These are phyloP conservation scores for Epichloe glyceriae DNA, from an alignment of 2,329 filamentous ascomycete genomes.

Conservation along the genomic window DNA sequence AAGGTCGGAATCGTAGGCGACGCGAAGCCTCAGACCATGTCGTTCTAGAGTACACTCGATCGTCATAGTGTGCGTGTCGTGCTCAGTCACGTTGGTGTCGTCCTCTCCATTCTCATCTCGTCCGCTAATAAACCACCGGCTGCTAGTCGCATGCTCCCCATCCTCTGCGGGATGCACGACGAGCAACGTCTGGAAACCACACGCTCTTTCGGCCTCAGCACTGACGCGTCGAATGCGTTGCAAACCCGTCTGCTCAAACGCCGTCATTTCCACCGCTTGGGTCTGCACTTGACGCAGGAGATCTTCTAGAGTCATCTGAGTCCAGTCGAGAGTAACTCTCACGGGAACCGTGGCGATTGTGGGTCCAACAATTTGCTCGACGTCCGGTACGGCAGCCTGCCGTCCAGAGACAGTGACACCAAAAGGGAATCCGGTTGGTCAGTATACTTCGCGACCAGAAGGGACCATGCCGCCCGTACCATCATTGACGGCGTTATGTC, in stretches of 20 bases:
- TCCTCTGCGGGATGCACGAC: conserved; percentile 9
- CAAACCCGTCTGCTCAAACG: conserved; percentile 9
- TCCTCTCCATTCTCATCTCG: conserved; percentile 1
- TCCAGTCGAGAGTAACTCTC: conserved; percentile 16
- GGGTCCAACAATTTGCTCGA: conserved; percentile 15
- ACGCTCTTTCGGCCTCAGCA: conserved; percentile 2
- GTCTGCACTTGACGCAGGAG: conserved; percentile 24
- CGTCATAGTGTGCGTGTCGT: conserved; percentile 1
- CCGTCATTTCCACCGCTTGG: conserved; percentile 7
- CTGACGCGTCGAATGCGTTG: conserved; percentile 7
- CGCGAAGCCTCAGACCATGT: not conserved
- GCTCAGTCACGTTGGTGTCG: conserved; percentile 4
- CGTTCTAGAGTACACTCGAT: conserved; percentile 1
- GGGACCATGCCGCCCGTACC: conserved; percentile 12
- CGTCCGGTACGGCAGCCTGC: conserved; percentile 10
- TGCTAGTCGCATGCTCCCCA: not conserved
- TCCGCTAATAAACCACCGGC: not conserved
- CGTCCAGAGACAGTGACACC: conserved; percentile 14
- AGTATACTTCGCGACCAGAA: conserved; percentile 24
- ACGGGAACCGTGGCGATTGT: conserved; percentile 17
- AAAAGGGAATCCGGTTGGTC: conserved; percentile 17
- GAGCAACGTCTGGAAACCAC: conserved; percentile 8
- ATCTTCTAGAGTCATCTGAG: conserved; percentile 16
- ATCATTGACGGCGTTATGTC: conserved; percentile 9
- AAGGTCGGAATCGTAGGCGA: conserved; percentile 1